Conservation (phyloP, 2,329 filamentous ascomycete species). For the Leptographium flavum region DNA sequence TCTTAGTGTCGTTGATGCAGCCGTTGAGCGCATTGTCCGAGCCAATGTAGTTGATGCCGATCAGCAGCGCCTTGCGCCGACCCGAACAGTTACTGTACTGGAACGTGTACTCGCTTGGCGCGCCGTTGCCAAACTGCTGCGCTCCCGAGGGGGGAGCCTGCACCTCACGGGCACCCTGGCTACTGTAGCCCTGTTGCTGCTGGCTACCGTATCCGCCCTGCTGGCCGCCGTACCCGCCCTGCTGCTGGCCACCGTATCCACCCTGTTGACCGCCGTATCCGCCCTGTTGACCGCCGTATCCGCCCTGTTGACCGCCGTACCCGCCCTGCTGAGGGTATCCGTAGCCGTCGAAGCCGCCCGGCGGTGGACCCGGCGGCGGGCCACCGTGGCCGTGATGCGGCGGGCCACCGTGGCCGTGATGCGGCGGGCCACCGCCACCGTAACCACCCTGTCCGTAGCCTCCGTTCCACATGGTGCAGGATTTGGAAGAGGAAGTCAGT, state of each 20-base stretch:
- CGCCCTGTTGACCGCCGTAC: constrained; percentile 1
- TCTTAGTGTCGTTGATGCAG: constrained; percentile 71
- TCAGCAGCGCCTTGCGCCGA: constrained; percentile 57
- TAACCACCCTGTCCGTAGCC: constrained; percentile 5
- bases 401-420: constrained; percentile 1
- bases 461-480: constrained; percentile 4
- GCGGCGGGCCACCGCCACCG: constrained; percentile 3
- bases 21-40: constrained; percentile 57
- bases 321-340: constrained; percentile 6
- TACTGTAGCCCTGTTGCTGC: constrained; percentile 3
- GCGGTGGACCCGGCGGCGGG: constrained; percentile 6
- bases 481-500: background rate
- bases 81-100: constrained; percentile 66
- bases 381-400: constrained; percentile 4
- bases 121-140: constrained; percentile 52
- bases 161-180: constrained; percentile 8
- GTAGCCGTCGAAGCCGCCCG: constrained; percentile 10
- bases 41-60: constrained; percentile 71
- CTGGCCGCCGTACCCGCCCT: background rate
- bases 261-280: background rate
- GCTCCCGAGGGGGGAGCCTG: constrained; percentile 32
- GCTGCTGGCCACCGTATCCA: background rate
- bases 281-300: background rate
- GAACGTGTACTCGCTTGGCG: constrained; percentile 55
- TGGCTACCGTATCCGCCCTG: background rate